Evolutionary conservation across 2,329 filamentous ascomycete species (phyloP).

Genomic region (Graphium sp.): DNA sequence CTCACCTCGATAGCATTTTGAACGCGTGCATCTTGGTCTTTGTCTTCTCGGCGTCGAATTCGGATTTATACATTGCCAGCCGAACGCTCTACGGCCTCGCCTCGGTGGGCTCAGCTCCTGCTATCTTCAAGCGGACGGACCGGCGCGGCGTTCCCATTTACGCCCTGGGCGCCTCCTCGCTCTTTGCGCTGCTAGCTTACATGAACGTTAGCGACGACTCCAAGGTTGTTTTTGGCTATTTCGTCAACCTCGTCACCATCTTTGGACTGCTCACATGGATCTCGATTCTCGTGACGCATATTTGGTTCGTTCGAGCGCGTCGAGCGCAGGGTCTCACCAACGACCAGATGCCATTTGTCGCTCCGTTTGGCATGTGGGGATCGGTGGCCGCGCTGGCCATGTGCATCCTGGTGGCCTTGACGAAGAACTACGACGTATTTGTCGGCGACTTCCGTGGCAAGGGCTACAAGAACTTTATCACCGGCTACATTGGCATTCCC

Average conservation of each 20-base stretch:
- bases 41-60: conserved; percentile 63
- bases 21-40: conserved; percentile 62
- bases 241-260: conserved; percentile 51
- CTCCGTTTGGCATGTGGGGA: conserved; percentile 56
- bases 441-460: conserved; percentile 23
- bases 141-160: conserved; percentile 53
- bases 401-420: conserved; percentile 58
- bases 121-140: conserved; percentile 56
- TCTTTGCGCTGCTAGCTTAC: conserved; percentile 51
- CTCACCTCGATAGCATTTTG: conserved; percentile 46
- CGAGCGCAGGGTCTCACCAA: conserved; percentile 40
- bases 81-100: conserved; percentile 60
- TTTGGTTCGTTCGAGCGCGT: conserved; percentile 47
- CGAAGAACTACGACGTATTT: conserved; percentile 72
- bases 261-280: conserved; percentile 52
- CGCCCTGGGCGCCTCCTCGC: conserved; percentile 41
- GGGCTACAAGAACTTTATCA: conserved; percentile 59
- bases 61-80: conserved; percentile 60
- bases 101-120: conserved; percentile 53
- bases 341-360: conserved; percentile 41
- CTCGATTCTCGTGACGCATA: conserved; percentile 50
- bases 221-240: conserved; percentile 42
- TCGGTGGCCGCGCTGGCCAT: conserved; percentile 52
- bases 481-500: conserved; percentile 61
- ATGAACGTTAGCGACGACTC: conserved; percentile 45